These are phyloP conservation scores for Diutina siamensis DNA, from an alignment of 1,139 yeast genomes.

Conservation along the genomic window DNA sequence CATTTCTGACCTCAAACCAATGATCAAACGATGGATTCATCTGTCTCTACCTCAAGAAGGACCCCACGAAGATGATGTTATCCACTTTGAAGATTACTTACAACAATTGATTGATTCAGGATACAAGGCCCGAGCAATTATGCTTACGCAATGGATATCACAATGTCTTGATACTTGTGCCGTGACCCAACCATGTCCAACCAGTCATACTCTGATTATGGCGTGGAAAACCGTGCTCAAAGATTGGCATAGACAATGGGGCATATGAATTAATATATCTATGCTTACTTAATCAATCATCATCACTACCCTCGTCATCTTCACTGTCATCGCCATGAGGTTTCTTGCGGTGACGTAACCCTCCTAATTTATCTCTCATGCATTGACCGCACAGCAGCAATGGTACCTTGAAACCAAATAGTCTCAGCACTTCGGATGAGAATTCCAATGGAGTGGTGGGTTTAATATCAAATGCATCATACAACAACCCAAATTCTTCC, in stretches of 20 bases:
- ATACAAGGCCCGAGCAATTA: background rate
- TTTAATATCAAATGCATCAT: background rate
- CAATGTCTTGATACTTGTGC: background rate
- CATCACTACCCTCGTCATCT: background rate
- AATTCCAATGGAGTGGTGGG: background rate
- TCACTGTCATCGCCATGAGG: background rate
- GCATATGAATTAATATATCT: too few species aligned
- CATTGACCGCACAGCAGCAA: background rate
- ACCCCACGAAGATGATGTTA: constrained; percentile 49
- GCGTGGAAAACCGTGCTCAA: too few species aligned
- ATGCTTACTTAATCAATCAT: background rate
- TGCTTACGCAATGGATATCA: background rate
- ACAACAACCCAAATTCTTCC: constrained; percentile 1
- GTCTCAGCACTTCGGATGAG: background rate
- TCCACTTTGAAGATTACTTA: constrained; percentile 22
- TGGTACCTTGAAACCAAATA: background rate
- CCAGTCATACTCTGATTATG: too few species aligned
- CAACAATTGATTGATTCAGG: constrained; percentile 13
- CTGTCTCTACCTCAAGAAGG: constrained; percentile 34
- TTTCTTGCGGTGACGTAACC: background rate
- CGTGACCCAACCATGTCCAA: background rate
- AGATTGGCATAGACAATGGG: too few species aligned
- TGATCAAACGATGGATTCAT: constrained; percentile 38
- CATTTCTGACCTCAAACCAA: constrained; percentile 22
- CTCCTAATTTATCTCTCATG: background rate